A percentile compares a stretch with the other conserved stretches of the same genome.
Conservation (phyloP, 805 yeast genomes). For the Zygosaccharomyces gambellarensis region DNA sequence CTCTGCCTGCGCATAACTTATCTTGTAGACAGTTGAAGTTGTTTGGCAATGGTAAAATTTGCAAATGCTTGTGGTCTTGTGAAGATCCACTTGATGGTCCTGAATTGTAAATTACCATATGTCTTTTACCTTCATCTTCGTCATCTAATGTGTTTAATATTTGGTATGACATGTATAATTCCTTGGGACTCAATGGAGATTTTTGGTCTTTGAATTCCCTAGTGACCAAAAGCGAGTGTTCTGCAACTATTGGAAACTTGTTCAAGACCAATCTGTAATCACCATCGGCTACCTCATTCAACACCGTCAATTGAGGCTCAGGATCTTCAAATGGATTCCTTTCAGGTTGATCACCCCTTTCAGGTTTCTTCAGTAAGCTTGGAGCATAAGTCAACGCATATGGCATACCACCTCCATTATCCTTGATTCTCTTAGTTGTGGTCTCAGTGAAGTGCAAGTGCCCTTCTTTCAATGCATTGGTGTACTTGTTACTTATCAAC, state of each 20-base stretch:
- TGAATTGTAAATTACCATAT: slow-evolving; percentile 83
- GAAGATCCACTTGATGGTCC: slow-evolving; percentile 93
- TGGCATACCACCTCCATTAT: slow-evolving; percentile 30
- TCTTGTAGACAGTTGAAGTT: slow-evolving; percentile 57
- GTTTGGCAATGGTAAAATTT: slow-evolving; percentile 68
- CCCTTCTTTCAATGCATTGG: slow-evolving; percentile 44
- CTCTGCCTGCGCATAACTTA: slow-evolving; percentile 37
- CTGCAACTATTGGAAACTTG: slow-evolving; percentile 78
- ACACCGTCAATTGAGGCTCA: slow-evolving; percentile 66
- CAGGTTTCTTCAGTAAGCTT: slow-evolving; percentile 37
- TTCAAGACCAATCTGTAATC: slow-evolving; percentile 66
- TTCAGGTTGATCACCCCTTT: slow-evolving; percentile 33
- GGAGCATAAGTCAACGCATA: slow-evolving; percentile 34
- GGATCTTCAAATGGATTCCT: slow-evolving; percentile 73
- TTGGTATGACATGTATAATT: slow-evolving; percentile 54
- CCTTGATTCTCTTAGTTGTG: slow-evolving; percentile 31
- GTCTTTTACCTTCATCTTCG: slow-evolving; percentile 40
- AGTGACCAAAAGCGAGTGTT: slow-evolving; percentile 77
- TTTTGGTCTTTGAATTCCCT: slow-evolving; percentile 67
- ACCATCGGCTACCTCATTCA: slow-evolving; percentile 42
- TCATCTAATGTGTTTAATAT: slow-evolving; percentile 48
- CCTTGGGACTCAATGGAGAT: slow-evolving; percentile 66
- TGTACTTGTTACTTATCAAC: slow-evolving; percentile 39
- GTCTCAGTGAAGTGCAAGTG: slow-evolving; percentile 51
- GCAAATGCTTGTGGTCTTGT: slow-evolving; percentile 88